Evolutionary conservation across 768 basidiomycete species (phyloP), one percentile per base, ranked within the genome.

Genomic region (Russula earlei): DNA sequence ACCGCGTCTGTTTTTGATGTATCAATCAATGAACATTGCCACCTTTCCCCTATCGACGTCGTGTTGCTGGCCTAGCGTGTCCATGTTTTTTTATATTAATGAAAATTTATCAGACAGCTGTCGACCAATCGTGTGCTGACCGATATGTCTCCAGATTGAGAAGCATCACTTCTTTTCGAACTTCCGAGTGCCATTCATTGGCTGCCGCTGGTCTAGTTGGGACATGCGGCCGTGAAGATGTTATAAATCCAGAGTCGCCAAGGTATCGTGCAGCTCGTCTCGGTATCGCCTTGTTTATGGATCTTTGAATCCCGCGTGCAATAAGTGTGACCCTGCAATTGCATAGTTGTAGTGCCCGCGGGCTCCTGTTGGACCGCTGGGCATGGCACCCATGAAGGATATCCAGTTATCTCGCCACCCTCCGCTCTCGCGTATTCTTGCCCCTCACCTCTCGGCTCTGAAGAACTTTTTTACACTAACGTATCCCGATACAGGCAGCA

Each of bases 1-100:
- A 92, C 75, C 86, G 90, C 59, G 89, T 92, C 68, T 91, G 89
- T 73, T 91, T 89, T 71, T 89, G 75, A 71, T 12, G 46, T 46
- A 49, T 58, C 57, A 37, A 58, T 44, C 52, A 43, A 47, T 22
- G 17, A 12, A 37, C 42, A 36, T 49, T 40, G 9, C 24, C 31
- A 34, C 50, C 45, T 54, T 40, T 37, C 45, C 22, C 31, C 34
- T 31, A 36, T 36, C 34, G 24, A 31, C 20, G 41, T 14, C 19
- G 27, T 44, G 40, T 20, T 43, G 29, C 33, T 36, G 38, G 31
- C 45, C 38, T 19, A 27, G 33, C 40, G n/a, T n/a, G 20, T 45
- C 34, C 46, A 41, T 47, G 8, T 36, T 49, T 42, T 55, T 34
- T 14, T 14, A 36, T 4, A 14, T 1, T 15, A n/a, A n/a, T 43